Conservation (phyloP, 2,329 filamentous ascomycete genomes). For the Colletotrichum sp. region DNA sequence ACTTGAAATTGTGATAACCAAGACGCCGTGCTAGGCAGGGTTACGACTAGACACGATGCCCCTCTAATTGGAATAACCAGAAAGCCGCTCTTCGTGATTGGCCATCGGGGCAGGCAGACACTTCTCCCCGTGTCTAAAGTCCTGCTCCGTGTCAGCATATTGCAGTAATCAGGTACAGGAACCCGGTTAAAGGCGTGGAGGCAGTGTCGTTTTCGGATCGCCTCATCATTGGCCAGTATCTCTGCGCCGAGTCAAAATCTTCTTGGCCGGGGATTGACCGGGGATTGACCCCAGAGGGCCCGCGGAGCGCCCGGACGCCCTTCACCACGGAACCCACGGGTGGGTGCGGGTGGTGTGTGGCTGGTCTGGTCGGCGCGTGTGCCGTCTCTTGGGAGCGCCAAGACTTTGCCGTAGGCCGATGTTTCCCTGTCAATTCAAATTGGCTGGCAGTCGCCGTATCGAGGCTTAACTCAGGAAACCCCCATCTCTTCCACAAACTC, state of each 20-base stretch:
- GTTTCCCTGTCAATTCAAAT: background rate
- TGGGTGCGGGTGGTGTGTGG: background rate
- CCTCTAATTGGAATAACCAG: background rate
- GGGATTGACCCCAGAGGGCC: background rate
- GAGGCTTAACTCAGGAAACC: background rate
- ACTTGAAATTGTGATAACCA: background rate
- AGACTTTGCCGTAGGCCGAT: background rate
- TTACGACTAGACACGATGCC: background rate
- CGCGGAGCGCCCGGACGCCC: background rate
- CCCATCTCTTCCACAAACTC: background rate
- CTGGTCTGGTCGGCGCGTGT: background rate
- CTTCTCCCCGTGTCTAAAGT: background rate
- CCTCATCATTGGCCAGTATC: background rate
- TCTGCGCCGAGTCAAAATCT: background rate
- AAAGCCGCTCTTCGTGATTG: background rate
- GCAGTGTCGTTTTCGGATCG: conserved; percentile 3
- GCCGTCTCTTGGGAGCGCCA: background rate
- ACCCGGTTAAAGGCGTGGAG: background rate
- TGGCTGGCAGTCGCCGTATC: background rate
- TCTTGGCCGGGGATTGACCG: background rate
- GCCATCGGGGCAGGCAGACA: background rate
- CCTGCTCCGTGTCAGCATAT: background rate
- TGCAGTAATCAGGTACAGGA: background rate
- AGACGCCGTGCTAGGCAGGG: background rate
- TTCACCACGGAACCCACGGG: conserved; percentile 3